Conservation (phyloP, 2,329 filamentous ascomycete species). For the Cladosporium sp. region DNA sequence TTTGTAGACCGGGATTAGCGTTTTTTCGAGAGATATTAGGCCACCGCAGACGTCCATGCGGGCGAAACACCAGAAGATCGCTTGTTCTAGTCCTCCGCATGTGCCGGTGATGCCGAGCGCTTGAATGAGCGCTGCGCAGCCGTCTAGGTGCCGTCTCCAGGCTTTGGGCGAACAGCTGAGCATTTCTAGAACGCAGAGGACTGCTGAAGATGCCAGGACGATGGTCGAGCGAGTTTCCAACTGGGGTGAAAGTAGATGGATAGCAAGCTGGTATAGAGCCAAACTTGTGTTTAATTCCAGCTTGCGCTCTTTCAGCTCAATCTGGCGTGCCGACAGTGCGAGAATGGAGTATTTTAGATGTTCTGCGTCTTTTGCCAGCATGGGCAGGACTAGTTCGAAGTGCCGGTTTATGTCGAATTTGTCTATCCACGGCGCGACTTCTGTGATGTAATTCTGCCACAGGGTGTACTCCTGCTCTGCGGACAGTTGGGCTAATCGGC, state of each 20-base stretch:
- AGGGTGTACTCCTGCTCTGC: constrained; percentile 27
- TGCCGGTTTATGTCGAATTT: constrained; percentile 52
- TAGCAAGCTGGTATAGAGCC: constrained; percentile 51
- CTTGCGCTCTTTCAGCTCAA: constrained; percentile 46
- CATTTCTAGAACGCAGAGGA: constrained; percentile 47
- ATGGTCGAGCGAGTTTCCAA: constrained; percentile 42
- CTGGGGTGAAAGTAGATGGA: constrained; percentile 40
- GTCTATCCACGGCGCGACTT: constrained; percentile 54
- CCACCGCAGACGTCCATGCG: constrained; percentile 55
- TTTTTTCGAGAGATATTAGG: constrained; percentile 49
- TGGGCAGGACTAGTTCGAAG: constrained; percentile 49
- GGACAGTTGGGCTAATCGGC: constrained; percentile 24
- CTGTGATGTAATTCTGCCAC: constrained; percentile 45
- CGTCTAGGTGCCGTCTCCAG: constrained; percentile 54
- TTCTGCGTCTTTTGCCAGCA: constrained; percentile 44
- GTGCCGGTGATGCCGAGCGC: constrained; percentile 49
- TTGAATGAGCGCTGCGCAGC: constrained; percentile 51
- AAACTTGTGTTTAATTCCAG: constrained; percentile 46
- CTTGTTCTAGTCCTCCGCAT: constrained; percentile 47
- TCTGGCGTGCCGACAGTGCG: constrained; percentile 50
- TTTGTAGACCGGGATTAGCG: constrained; percentile 46
- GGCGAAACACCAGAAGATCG: constrained; percentile 56
- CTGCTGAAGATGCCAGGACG: constrained; percentile 44
- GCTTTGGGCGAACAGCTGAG: constrained; percentile 46
- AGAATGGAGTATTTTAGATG: constrained; percentile 48